A percentile compares a stretch with the other conserved stretches of the same genome.
These are phyloP conservation scores for Mycena olivaceomarginata DNA, from an alignment of 768 basidiomycete genomes.

Conservation along the genomic window DNA sequence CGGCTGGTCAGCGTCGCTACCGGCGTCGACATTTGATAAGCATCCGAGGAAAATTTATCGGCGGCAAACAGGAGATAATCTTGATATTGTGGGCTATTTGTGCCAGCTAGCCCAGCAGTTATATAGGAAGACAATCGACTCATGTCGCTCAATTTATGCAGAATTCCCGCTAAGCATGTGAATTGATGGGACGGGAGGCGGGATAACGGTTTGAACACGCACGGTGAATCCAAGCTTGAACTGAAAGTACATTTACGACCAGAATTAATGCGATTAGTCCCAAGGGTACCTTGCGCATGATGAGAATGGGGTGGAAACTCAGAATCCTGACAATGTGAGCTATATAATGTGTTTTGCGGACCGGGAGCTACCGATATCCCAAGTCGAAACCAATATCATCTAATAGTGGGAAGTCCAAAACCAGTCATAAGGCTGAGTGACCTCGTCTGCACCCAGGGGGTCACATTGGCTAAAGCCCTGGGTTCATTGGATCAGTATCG, in stretches of 20 bases:
- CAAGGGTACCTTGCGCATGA: slow-evolving; percentile 21
- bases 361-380: slow-evolving; percentile 24
- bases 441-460: slow-evolving; percentile 11
- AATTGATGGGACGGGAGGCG: slow-evolving; percentile 9
- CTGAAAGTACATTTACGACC: slow-evolving; percentile 26
- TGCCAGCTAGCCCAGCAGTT: slow-evolving; percentile 28
- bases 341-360: slow-evolving; percentile 29
- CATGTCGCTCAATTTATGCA: slow-evolving; percentile 28
- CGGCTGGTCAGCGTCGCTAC: slow-evolving; percentile 25
- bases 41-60: slow-evolving; percentile 31
- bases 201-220: slow-evolving; percentile 8
- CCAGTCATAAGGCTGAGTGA: slow-evolving; percentile 17
- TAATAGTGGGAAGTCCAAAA: slow-evolving; percentile 19
- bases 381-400: slow-evolving; percentile 5
- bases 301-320: slow-evolving; percentile 6
- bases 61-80: slow-evolving; percentile 32
- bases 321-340: background rate
- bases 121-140: slow-evolving; percentile 27
- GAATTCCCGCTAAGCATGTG: slow-evolving; percentile 19
- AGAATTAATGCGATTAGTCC: slow-evolving; percentile 21
- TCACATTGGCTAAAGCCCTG: slow-evolving; percentile 17
- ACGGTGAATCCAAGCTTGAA: slow-evolving; percentile 29
- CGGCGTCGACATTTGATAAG: slow-evolving; percentile 28
- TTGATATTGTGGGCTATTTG: slow-evolving; percentile 29
- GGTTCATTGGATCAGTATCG: slow-evolving; percentile 1